These are phyloP conservation scores for Calonectria ilicicola DNA, from an alignment of 2,329 filamentous ascomycete genomes.

Conservation along the genomic window DNA sequence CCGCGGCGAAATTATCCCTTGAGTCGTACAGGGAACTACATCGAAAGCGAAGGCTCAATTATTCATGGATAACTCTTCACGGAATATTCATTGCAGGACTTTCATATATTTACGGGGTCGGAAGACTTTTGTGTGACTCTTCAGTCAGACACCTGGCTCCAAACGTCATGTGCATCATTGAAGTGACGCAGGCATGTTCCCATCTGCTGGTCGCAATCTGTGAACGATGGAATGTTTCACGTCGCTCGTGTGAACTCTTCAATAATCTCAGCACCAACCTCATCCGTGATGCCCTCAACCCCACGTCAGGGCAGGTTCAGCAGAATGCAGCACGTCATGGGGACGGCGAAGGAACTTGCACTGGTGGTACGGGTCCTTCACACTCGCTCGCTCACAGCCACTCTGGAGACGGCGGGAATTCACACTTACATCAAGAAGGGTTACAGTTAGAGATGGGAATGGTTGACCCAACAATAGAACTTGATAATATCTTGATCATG, in stretches of 20 bases:
- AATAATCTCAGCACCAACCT: slow-evolving; percentile 11
- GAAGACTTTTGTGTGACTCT: not conserved
- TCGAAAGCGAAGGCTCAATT: slow-evolving; percentile 18
- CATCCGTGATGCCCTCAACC: slow-evolving; percentile 1
- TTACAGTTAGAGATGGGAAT: not conserved
- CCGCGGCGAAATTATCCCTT: slow-evolving; percentile 6
- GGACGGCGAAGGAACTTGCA: not conserved
- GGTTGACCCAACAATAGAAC: not conserved
- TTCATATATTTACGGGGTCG: slow-evolving; percentile 8
- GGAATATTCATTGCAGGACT: slow-evolving; percentile 19
- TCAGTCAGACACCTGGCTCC: not conserved
- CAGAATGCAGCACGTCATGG: not conserved
- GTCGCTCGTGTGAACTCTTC: slow-evolving; percentile 19
- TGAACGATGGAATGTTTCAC: slow-evolving; percentile 21
- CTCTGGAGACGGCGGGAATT: not conserved
- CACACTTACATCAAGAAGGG: not conserved
- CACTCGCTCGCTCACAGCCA: not conserved
- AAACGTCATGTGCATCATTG: slow-evolving; percentile 3
- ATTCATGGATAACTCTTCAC: slow-evolving; percentile 25
- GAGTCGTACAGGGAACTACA: slow-evolving; percentile 17
- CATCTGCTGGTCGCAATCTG: slow-evolving; percentile 19
- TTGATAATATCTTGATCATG: slow-evolving; percentile 16
- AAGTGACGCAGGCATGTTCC: slow-evolving; percentile 9
- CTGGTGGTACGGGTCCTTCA: not conserved
- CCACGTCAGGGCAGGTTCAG: not conserved